Conservation (phyloP, 768 basidiomycete genomes). For the Clitopilus passeckerianus region DNA sequence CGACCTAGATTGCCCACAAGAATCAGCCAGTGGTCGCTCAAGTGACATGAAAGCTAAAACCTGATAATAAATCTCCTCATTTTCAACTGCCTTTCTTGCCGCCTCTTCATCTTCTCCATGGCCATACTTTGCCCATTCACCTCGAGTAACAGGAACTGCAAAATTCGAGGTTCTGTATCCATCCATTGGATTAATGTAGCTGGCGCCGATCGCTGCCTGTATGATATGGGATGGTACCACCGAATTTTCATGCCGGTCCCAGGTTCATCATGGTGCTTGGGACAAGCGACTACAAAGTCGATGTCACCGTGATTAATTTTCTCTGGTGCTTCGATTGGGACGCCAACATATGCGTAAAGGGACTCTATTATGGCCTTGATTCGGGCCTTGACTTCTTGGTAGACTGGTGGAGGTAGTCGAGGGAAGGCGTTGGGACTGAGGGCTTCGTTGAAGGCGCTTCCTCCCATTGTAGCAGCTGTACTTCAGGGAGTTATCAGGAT, state of each 20-base stretch:
- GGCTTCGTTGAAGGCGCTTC: constrained; percentile 54
- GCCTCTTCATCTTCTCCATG: constrained; percentile 22
- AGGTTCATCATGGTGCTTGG: constrained; percentile 17
- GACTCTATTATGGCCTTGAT: constrained; percentile 33
- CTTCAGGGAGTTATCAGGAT: not conserved
- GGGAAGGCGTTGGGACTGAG: constrained; percentile 47
- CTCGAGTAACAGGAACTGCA: constrained; percentile 40
- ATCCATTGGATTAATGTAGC: constrained; percentile 37
- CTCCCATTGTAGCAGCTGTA: constrained; percentile 48
- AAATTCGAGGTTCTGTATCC: constrained; percentile 61
- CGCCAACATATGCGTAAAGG: constrained; percentile 46
- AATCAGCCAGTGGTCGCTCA: too few species aligned
- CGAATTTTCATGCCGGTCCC: not conserved
- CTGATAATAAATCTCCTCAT: constrained; percentile 37
- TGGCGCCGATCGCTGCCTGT: constrained; percentile 40
- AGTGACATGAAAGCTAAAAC: constrained; percentile 5
- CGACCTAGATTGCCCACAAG: constrained; percentile 35
- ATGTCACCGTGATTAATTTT: constrained; percentile 67
- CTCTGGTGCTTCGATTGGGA: constrained; percentile 60
- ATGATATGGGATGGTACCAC: constrained; percentile 28
- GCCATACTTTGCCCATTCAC: constrained; percentile 31
- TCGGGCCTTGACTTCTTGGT: constrained; percentile 43
- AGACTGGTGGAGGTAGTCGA: constrained; percentile 53
- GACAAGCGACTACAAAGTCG: constrained; percentile 58
- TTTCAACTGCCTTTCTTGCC: constrained; percentile 15